Evolutionary conservation across 257 asterid species (phyloP), one percentile per base, ranked within the genome.

Genomic region (Solanum neorickii): DNA sequence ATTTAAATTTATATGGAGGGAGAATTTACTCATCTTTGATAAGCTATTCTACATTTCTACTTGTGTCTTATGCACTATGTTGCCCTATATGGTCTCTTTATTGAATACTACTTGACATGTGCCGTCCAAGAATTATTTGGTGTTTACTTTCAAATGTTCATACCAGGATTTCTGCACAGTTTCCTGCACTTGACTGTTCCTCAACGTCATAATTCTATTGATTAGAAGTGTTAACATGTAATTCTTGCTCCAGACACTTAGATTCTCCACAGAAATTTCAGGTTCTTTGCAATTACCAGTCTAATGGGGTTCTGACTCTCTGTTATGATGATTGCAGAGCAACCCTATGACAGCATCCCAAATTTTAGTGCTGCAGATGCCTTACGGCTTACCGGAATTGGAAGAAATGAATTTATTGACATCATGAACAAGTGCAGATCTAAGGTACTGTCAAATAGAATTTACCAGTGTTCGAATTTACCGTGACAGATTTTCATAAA

Each of bases 361-460:
- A 97, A 97, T 92, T 97, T 97, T 91, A 97, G 98, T 74, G 99
- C 99, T 59, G 99, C 99, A 66, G 99, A 97, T 91, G 98, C 99
- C 72, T 92, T 97, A 92, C 92, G 98, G 87, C 97, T 97, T 76
- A 93, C 99, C 20, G 99, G 98, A 75, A 94, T 97, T 27, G 99
- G 99, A 88, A 94, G 99, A 92, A 97, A 97, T 93, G 99, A 97
- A 89, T 97, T 97, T 90, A 97, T 97, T 88, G 99, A 97, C 91
- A 95, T 97, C 90, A 97, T 97, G 99, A 97, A 96, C 92, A 97
- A 95, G 92, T 97, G 99, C 96, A 97, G 99, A 92, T 97, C 99
- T 90, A 97, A 97, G 99, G 99, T 97, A 91, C 84, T 91, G 86
- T 88, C 86, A 77, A 80, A 88, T 42, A 83, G 83, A 42, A 86